A percentile compares a stretch with the other conserved stretches of the same genome.
phyloP scores from a whole-genome alignment of 2,329 filamentous ascomycete genomes.

The Atkinsonella hypoxylon region DNA sequence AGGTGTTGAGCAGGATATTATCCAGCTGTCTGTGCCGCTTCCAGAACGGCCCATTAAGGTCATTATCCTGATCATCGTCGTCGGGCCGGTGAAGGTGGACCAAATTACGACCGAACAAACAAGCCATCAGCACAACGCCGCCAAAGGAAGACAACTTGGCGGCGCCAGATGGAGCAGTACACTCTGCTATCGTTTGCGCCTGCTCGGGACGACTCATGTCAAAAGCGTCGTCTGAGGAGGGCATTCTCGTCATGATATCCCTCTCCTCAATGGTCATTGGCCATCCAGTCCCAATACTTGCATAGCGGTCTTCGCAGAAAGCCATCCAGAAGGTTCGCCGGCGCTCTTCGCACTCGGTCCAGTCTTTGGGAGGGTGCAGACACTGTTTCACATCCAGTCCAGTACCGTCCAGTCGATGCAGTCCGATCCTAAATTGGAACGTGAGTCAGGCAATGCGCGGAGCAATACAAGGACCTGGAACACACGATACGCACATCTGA shows the following conservation, averaged over 20 bases:
- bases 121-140: slow-evolving; percentile 74
- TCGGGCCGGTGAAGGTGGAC: slow-evolving; percentile 83
- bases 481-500: slow-evolving; percentile 63
- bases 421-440: slow-evolving; percentile 57
- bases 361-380: slow-evolving; percentile 73
- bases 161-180: slow-evolving; percentile 59
- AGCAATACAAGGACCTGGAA: slow-evolving; percentile 12
- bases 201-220: slow-evolving; percentile 65
- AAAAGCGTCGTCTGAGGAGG: slow-evolving; percentile 74
- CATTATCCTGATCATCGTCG: slow-evolving; percentile 66
- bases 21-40: slow-evolving; percentile 83
- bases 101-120: slow-evolving; percentile 81
- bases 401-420: slow-evolving; percentile 73
- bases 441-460: neutral
- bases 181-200: slow-evolving; percentile 57
- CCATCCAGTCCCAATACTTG: slow-evolving; percentile 94
- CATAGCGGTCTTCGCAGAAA: slow-evolving; percentile 83
- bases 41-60: slow-evolving; percentile 92
- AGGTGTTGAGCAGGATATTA: slow-evolving; percentile 78
- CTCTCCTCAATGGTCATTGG: slow-evolving; percentile 87
- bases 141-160: slow-evolving; percentile 65
- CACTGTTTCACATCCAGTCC: slow-evolving; percentile 90
- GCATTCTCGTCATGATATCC: slow-evolving; percentile 80
- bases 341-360: slow-evolving; percentile 87
- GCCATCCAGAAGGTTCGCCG: slow-evolving; percentile 91